Conservation (phyloP, 148 eudicot species). For the Rhododendron ferrugineum region DNA sequence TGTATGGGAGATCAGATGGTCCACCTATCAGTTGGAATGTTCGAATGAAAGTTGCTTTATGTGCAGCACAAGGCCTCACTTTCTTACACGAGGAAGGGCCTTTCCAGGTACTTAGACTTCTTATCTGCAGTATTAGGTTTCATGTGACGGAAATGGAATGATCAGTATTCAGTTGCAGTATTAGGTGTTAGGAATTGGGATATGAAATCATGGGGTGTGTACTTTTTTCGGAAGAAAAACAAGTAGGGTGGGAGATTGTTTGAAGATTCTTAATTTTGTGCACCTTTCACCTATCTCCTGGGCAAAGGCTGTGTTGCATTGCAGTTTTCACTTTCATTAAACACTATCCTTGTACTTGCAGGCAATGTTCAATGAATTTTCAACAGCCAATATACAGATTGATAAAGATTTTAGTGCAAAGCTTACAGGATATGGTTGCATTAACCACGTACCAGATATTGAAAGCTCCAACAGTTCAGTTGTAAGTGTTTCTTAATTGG, state of each 20-base stretch:
- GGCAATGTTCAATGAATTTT: conserved; percentile 95
- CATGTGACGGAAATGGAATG: background rate
- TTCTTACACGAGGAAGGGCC: conserved; percentile 95
- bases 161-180: background rate
- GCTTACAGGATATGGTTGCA: conserved; percentile 96
- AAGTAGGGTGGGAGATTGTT: background rate
- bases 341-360: conserved; percentile 20
- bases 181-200: background rate
- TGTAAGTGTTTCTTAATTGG: conserved; percentile 42
- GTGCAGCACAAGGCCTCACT: conserved; percentile 92
- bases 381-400: conserved; percentile 86
- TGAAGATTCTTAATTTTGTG: background rate
- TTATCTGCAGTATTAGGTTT: background rate
- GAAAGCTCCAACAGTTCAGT: conserved; percentile 44
- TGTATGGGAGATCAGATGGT: conserved; percentile 72
- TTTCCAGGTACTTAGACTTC: conserved; percentile 57
- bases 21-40: conserved; percentile 82
- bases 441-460: conserved; percentile 62
- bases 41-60: conserved; percentile 70
- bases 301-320: background rate
- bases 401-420: conserved; percentile 95
- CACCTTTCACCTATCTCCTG: background rate
- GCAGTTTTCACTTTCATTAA: background rate
- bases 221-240: background rate
- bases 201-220: background rate